phyloP scores from a whole-genome alignment of 1,284 basidiomycete species.

The Vanrija sp. region DNA sequence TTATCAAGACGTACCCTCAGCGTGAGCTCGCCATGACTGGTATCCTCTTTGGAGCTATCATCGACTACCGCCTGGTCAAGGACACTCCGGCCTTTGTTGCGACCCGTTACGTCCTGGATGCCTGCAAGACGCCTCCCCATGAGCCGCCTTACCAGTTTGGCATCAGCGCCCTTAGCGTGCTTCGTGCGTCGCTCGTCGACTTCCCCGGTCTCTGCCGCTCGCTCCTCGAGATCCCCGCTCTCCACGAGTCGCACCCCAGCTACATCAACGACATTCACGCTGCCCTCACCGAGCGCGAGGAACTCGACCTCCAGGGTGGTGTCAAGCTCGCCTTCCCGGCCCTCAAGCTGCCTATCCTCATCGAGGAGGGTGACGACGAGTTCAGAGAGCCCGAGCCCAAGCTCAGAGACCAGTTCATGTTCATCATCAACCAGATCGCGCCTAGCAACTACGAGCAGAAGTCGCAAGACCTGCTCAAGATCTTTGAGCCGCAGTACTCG shows the following conservation, averaged over 20 bases:
- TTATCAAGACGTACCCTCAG: constrained; percentile 94
- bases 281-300: constrained; percentile 55
- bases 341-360: constrained; percentile 49
- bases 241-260: constrained; percentile 82
- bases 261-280: constrained; percentile 70
- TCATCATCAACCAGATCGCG: constrained; percentile 97
- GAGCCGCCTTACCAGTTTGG: constrained; percentile 96
- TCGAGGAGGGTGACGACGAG: constrained; percentile 54
- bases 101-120: constrained; percentile 93
- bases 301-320: constrained; percentile 52
- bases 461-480: constrained; percentile 71
- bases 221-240: constrained; percentile 78
- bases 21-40: constrained; percentile 95
- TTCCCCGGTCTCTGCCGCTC: constrained; percentile 93
- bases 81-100: constrained; percentile 95
- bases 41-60: constrained; percentile 92
- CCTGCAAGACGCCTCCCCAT: constrained; percentile 73
- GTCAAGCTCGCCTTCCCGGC: constrained; percentile 48
- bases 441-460: constrained; percentile 89
- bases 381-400: constrained; percentile 75
- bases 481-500: constrained; percentile 75
- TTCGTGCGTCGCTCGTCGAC: constrained; percentile 82
- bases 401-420: constrained; percentile 87
- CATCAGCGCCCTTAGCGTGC: constrained; percentile 80
- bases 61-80: constrained; percentile 90